Conservation (phyloP, 2,329 filamentous ascomycete species). For the Fusarium mundagurra region DNA sequence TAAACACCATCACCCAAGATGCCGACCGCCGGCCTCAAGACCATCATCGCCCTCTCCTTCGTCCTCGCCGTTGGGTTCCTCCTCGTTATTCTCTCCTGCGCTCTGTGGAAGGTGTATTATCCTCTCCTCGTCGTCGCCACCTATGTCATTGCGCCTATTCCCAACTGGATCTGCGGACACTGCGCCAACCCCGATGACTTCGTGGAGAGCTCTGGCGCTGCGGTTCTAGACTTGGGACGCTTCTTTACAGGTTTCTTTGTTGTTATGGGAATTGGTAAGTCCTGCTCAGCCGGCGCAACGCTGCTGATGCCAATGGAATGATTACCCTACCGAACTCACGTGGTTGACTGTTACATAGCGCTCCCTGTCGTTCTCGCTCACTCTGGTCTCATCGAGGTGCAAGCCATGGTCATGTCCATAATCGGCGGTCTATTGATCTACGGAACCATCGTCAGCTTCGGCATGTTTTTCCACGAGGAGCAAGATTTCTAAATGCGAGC, state of each 20-base stretch:
- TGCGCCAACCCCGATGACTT: constrained; percentile 96
- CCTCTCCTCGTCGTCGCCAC: constrained; percentile 95
- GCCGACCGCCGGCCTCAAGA: constrained; percentile 91
- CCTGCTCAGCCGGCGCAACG: not conserved
- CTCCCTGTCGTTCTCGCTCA: constrained; percentile 90
- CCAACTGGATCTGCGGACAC: constrained; percentile 94
- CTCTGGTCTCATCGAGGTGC: constrained; percentile 79
- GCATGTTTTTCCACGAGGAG: constrained; percentile 98
- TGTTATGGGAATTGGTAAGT: constrained; percentile 95
- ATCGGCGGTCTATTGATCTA: constrained; percentile 94
- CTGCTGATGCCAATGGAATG: not conserved
- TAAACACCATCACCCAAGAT: constrained; percentile 53
- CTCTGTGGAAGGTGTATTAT: constrained; percentile 93
- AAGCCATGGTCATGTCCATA: constrained; percentile 96
- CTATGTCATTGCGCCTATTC: constrained; percentile 91
- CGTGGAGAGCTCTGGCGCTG: constrained; percentile 83
- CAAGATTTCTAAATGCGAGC: constrained; percentile 79
- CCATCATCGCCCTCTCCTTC: constrained; percentile 98
- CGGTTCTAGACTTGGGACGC: constrained; percentile 89
- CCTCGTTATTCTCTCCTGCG: constrained; percentile 97
- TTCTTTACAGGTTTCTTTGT: constrained; percentile 97
- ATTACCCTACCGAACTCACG: not conserved
- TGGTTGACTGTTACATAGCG: constrained; percentile 62
- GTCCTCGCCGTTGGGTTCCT: constrained; percentile 99
- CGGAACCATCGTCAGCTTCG: constrained; percentile 96